Base-by-base conservation (phyloP, 1,284 basidiomycete genomes). In the Fomitopsis schrenkii region DNA sequence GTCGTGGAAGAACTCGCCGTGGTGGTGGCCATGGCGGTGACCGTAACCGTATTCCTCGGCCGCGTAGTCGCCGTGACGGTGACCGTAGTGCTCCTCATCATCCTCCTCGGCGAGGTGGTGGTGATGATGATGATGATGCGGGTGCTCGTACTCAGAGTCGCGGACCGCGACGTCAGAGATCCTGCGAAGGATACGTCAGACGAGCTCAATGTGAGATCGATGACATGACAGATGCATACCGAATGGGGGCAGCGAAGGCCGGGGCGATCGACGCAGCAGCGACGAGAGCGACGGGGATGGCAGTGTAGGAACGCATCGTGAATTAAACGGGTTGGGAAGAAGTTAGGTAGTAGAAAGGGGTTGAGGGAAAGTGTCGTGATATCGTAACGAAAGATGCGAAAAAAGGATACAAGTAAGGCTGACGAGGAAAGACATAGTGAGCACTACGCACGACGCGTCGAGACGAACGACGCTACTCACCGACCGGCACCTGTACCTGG, bases 401-500 rank as follows among this genome's bases (percentile, higher is more conserved):
- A 53, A 54, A 54, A 35, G 36, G 36, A 35, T 54, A 54, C 52
- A 54, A 54, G 36, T 40, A 50, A 54, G 52, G 52, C 52, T 54
- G 19, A 5, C 8, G 17, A 40, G n/a, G n/a, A 17, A 22, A 15
- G n/a, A 19, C 52, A 14, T 15, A 4, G 8, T 53, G 33, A 53
- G 52, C 52, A 40, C 38, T 2, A 53, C 17, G 10, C 3, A n/a
- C 10, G 7, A 50, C 12, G n/a, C 36, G 14, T 19, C 15, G 8
- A 22, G 4, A 40, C 17, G n/a, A 38, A 38, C 9, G 9, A 33
- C 7, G 28, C 14, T 54, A 54, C 52, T 54, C 52, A 54, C 52
- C 52, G 52, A 54, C 52, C 52, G 52, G 52, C 52, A 54, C 52
- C 52, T 54, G 52, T 54, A 54, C 52, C 36, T 54, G 52, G 52